Evolutionary conservation across 208 protist genomes (phyloP).

Genomic region (Borovskyia barvae): DNA sequence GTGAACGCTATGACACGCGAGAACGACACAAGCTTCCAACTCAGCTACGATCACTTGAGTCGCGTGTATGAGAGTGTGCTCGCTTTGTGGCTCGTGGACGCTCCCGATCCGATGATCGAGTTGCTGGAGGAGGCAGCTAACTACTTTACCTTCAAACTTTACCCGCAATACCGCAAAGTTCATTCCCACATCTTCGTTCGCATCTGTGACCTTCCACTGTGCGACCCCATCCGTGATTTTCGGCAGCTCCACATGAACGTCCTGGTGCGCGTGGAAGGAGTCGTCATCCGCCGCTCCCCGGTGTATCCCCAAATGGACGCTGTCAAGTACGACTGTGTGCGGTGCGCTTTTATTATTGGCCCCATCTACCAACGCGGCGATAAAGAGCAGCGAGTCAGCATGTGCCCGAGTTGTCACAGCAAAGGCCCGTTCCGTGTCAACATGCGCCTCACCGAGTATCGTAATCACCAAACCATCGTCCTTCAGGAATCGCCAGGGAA

Average conservation of each 20-base stretch:
- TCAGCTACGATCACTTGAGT: constrained; percentile 94
- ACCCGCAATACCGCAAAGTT: constrained; percentile 94
- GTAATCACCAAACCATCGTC: constrained; percentile 98
- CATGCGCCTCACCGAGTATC: constrained; percentile 97
- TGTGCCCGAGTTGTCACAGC: constrained; percentile 92
- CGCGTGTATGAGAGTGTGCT: constrained; percentile 88
- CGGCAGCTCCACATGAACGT: constrained; percentile 98
- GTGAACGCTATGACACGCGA: constrained; percentile 90
- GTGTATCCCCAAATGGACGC: constrained; percentile 98
- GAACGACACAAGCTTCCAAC: constrained; percentile 90
- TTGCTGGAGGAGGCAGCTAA: constrained; percentile 97
- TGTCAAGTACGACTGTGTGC: constrained; percentile 96
- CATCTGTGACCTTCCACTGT: constrained; percentile 96
- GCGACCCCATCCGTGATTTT: constrained; percentile 97
- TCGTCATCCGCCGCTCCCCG: constrained; percentile 97
- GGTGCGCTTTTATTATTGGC: constrained; percentile 93
- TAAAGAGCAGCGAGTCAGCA: constrained; percentile 81
- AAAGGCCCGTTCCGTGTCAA: constrained; percentile 96
- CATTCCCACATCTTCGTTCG: constrained; percentile 94
- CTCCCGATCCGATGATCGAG: constrained; percentile 95
- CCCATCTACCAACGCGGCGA: constrained; percentile 90
- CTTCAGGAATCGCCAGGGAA: constrained; percentile 98
- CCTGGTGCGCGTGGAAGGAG: constrained; percentile 96
- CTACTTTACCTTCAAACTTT: constrained; percentile 88
- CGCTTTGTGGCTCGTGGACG: constrained; percentile 96